Evolutionary conservation across 441 rosid genomes (phyloP).

Genomic region (Populus tomentosa): DNA sequence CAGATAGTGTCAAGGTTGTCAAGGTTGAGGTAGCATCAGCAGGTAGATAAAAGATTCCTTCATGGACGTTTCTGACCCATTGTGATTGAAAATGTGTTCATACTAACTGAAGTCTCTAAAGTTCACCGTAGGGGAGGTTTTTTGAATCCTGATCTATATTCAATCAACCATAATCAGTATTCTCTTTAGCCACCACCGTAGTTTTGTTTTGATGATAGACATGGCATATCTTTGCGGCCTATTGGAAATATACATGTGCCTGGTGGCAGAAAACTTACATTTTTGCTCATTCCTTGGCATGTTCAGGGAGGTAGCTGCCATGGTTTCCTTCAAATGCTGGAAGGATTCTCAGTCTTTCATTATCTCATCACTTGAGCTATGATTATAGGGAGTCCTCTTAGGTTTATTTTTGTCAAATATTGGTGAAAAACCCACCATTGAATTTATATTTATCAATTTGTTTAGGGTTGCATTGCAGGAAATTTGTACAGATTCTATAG

Average conservation of each 20-base stretch:
- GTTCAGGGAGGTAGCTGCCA: neutral
- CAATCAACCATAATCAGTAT: neutral
- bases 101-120: neutral
- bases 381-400: no score
- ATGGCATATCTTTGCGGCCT: neutral
- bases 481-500: neutral
- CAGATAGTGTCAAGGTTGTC: constrained; percentile 55
- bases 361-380: neutral
- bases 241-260: neutral
- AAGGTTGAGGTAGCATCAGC: constrained; percentile 24
- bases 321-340: neutral
- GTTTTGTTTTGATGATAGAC: neutral
- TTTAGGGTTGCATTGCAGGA: neutral
- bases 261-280: neutral
- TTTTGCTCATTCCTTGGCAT: neutral
- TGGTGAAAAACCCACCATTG: no score
- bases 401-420: neutral
- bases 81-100: neutral
- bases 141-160: neutral
- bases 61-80: neutral
- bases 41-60: neutral
- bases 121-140: neutral
- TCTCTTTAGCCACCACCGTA: neutral
- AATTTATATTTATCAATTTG: neutral
- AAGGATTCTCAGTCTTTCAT: neutral